Evolutionary conservation across 2,329 filamentous ascomycete species (phyloP), one percentile per base, ranked within the genome.

Genomic region (Diplocarpon rosae): DNA sequence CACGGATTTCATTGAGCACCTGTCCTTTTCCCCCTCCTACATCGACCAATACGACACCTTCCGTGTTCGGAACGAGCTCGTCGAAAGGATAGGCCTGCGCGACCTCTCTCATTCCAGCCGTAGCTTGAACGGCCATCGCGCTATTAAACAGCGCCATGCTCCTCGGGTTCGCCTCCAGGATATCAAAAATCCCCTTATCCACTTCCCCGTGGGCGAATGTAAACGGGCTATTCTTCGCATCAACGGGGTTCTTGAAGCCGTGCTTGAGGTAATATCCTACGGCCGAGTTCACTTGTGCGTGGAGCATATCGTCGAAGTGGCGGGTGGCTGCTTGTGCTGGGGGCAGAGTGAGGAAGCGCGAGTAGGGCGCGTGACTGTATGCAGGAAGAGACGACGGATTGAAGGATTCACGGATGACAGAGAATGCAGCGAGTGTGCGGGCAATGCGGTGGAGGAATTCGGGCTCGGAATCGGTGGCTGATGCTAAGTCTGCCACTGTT

Each of bases 1-100:
- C 35, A 14, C 28, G 20, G 37, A 56, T 50, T 16, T 42, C 39
- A 14, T 51, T 45, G 24, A 50, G 32, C 11, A 48, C 39, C 37
- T 52, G 50, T 8, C 52, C 52, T 10, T 45, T 24, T 4, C 20
- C 20, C 20, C 47, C 47, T 14, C 50, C 50, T 14, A 52, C 43
- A 41, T 52, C 50, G 2, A 52, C 50, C 13, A 52, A 38, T 6
- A 40, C 36, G 1, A 50, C n/a, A 4, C 48, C 48, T 6, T 47
- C 42, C 4, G 33, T 17, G 32, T 47, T 47, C n/a, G 16, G 14
- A 17, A 16, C 32, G 11, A 47, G 30, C 5, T 43, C 20, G 16
- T 38, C 45, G 29, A 47, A 50, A 3, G 45, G 39, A 39, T 45
- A 50, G 7, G 38, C 14, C n/a, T 7, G 11, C 2, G 20, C 15